phyloP scores from a whole-genome alignment of 345 rosid genomes.

The Euclidium syriacum region DNA sequence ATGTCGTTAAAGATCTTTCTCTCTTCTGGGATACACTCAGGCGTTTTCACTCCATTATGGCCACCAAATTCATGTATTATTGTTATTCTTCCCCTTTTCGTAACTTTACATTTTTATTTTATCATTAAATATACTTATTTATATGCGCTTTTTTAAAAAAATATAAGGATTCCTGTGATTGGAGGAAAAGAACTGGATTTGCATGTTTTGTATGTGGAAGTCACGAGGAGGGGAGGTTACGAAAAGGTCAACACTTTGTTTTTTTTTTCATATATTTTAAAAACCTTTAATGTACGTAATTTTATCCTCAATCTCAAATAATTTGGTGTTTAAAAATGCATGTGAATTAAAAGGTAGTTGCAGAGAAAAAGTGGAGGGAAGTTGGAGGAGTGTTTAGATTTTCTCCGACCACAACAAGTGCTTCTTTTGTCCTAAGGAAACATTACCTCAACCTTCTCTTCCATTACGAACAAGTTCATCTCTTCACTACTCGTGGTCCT shows the following conservation, averaged over 20 bases:
- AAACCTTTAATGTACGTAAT: too few species aligned
- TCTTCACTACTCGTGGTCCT: constrained; percentile 67
- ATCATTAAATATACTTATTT: not conserved
- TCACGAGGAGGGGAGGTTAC: constrained; percentile 79
- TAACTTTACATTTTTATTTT: not conserved
- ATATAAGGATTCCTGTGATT: constrained; percentile 90
- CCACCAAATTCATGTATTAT: constrained; percentile 72
- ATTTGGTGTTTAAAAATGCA: constrained; percentile 9
- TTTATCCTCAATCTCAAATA: not conserved
- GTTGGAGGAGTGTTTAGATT: constrained; percentile 84
- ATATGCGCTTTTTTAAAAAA: not conserved
- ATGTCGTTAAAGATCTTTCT: constrained; percentile 39
- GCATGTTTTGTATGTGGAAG: constrained; percentile 83
- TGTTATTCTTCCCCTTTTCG: not conserved
- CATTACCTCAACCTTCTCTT: constrained; percentile 75
- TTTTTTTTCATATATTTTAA: too few species aligned
- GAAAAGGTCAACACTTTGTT: constrained; percentile 51
- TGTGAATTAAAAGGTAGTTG: constrained; percentile 55
- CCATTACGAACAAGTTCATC: constrained; percentile 88
- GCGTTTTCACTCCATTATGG: constrained; percentile 75
- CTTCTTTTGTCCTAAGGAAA: constrained; percentile 87
- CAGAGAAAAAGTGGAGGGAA: constrained; percentile 99
- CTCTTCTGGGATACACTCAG: constrained; percentile 86
- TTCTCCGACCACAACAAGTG: constrained; percentile 92
- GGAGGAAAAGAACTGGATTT: constrained; percentile 94